phyloP scores from a whole-genome alignment of 305 asterid species.

The Fraxinus sp. region DNA sequence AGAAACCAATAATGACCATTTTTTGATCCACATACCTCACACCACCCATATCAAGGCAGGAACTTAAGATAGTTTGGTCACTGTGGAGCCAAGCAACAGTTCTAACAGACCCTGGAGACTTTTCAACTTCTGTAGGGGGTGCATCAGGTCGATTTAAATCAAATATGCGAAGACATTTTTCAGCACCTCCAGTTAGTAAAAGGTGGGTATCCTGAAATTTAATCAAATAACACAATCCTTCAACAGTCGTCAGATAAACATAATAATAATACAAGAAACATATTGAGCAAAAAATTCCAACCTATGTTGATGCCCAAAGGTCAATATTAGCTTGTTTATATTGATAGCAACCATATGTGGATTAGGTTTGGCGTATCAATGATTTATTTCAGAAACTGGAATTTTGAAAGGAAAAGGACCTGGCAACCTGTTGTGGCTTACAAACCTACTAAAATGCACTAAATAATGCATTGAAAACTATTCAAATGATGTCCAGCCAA shows the following conservation, averaged over 20 bases:
- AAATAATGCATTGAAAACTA: background rate
- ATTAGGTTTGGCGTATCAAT: background rate
- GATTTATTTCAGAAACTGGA: background rate
- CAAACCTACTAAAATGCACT: background rate
- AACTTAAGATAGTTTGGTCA: constrained; percentile 84
- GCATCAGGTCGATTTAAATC: constrained; percentile 83
- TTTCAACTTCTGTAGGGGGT: constrained; percentile 81
- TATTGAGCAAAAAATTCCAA: background rate
- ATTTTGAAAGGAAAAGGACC: background rate
- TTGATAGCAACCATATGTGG: background rate
- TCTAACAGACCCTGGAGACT: constrained; percentile 84
- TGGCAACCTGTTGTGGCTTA: background rate
- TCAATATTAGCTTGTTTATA: background rate
- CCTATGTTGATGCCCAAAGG: background rate
- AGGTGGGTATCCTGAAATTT: constrained; percentile 65
- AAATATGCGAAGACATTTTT: constrained; percentile 70
- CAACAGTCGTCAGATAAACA: background rate
- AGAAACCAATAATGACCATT: background rate
- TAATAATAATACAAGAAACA: constrained; percentile 1
- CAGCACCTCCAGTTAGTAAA: constrained; percentile 85
- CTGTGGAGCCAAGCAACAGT: constrained; percentile 87
- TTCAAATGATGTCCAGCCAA: background rate
- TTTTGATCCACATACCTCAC: constrained; percentile 59
- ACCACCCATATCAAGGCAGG: constrained; percentile 82
- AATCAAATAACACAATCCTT: constrained; percentile 20